Base-by-base conservation (phyloP, 208 protist species). In the Leptomonas seymouri region DNA sequence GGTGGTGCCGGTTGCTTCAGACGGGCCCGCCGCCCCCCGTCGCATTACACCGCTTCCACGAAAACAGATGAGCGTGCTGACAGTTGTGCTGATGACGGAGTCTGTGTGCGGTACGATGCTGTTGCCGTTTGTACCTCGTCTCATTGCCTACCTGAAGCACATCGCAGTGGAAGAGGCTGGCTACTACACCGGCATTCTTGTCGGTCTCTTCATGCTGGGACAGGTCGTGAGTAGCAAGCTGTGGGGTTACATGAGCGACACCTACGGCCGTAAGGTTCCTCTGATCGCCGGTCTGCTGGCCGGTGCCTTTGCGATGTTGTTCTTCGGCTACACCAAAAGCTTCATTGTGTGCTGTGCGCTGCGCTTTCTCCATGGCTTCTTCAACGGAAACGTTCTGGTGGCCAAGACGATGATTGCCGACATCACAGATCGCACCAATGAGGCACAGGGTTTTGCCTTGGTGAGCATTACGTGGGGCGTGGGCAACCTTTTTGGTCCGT, bases 381-480 rank as follows among this genome's bases (percentile, higher is more conserved):
- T 83, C 34, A 90, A 88, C 59, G 87, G 87, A 27, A 90, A 87
- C 64, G 57, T 80, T n/a, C 74, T 90, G 18, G 76, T 93, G 1
- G 82, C 85, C 2, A 90, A 90, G 68, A 90, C 83, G 53, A 80
- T 87, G 21, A 82, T 93, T 44, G 82, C 85, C 4, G 87, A 93
- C 72, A 81, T 93, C 70, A 84, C 86, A 21, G 87, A 93, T 60
- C 61, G 64, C 45, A 86, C 85, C 0, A 90, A 87, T 51, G 76
- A 86, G 69, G 78, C 85, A 0, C 74, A 83, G 61, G 97, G 97
- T 50, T 99, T 99, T 78, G 93, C 97, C 18, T 93, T 99, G 50
- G 93, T 99, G 23, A 98, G 93, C 67, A 94, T 99, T 74, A 85
- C 83, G 21, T 90, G 76, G 75, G 81, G 71, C 3, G 60, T 86